Conservation (phyloP, 495 filamentous ascomycete genomes). For the Penicillium angulare region DNA sequence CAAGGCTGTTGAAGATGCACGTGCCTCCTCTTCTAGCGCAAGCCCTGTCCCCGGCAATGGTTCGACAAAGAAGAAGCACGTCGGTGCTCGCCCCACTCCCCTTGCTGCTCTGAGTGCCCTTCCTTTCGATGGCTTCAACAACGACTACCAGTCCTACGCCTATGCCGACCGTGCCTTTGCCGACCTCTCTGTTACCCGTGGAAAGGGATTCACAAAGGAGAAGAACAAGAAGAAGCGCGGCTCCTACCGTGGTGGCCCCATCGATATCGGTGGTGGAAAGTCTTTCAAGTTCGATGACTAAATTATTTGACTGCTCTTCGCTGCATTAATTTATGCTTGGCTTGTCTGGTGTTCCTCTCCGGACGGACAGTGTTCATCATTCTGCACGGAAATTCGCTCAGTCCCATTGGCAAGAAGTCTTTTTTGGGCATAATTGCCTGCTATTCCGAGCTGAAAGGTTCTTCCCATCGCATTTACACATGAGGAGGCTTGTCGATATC, state of each 20-base stretch:
- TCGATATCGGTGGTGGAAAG: constrained; percentile 66
- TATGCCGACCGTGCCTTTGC: constrained; percentile 85
- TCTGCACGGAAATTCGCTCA: too few species aligned
- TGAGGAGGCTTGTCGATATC: not conserved
- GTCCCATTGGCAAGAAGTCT: not conserved
- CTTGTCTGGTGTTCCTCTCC: too few species aligned
- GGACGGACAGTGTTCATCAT: too few species aligned
- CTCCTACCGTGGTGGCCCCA: constrained; percentile 78
- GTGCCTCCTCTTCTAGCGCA: constrained; percentile 34
- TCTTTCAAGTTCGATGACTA: constrained; percentile 89
- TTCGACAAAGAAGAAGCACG: constrained; percentile 50
- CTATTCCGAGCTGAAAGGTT: not conserved
- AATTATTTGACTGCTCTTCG: constrained; percentile 6
- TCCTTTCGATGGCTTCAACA: constrained; percentile 53
- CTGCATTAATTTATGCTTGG: too few species aligned
- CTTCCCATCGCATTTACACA: not conserved
- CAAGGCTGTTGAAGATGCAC: constrained; percentile 29
- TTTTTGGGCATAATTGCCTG: not conserved
- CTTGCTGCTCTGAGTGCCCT: constrained; percentile 46
- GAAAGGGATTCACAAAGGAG: constrained; percentile 98
- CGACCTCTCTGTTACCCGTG: constrained; percentile 85
- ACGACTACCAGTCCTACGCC: constrained; percentile 76
- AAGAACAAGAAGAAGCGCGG: constrained; percentile 96
- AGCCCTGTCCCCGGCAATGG: constrained; percentile 48
- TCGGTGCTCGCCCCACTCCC: constrained; percentile 44